These are phyloP conservation scores for Diophrys sp. DNA, from an alignment of 73 alveolate genomes.

Conservation along the genomic window DNA sequence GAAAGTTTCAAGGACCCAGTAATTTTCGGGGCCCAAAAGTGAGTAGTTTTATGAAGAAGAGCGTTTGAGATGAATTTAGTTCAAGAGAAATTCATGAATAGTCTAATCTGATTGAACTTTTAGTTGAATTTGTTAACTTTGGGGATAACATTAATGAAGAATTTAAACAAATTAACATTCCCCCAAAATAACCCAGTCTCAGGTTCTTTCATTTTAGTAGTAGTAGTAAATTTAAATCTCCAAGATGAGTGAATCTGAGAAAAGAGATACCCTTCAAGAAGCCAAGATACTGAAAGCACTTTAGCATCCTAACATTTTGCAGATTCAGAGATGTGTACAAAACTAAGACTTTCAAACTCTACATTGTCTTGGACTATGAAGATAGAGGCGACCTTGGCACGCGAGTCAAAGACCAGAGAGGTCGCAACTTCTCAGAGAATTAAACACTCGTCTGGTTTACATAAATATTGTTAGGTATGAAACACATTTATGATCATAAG, in stretches of 20 bases:
- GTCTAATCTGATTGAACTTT: too few relatives aligned
- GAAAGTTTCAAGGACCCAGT: too few relatives aligned
- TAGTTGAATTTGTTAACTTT: too few relatives aligned
- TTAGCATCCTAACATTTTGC: conserved; percentile 84
- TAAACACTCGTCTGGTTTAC: conserved; percentile 86
- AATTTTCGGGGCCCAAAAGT: too few relatives aligned
- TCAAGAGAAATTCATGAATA: too few relatives aligned
- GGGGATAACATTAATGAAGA: too few relatives aligned
- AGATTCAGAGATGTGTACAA: conserved; percentile 85
- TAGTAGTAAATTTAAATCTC: conserved; percentile 91
- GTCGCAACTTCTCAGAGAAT: conserved; percentile 60
- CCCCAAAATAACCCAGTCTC: too few relatives aligned
- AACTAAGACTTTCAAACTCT: conserved; percentile 75
- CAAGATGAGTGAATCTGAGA: conserved; percentile 79
- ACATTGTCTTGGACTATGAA: conserved; percentile 95
- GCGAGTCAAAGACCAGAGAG: conserved; percentile 72
- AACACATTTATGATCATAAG: conserved; percentile 83
- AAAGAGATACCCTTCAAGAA: conserved; percentile 86
- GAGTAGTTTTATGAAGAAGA: too few relatives aligned
- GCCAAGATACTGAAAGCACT: conserved; percentile 86
- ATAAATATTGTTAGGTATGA: conserved; percentile 81
- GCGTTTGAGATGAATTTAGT: too few relatives aligned
- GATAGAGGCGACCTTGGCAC: conserved; percentile 90
- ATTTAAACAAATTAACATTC: too few relatives aligned
- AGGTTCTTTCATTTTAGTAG: too few relatives aligned